Evolutionary conservation across 192 early-diverging fungal species (phyloP).

Genomic region (Coemansia furcata): DNA sequence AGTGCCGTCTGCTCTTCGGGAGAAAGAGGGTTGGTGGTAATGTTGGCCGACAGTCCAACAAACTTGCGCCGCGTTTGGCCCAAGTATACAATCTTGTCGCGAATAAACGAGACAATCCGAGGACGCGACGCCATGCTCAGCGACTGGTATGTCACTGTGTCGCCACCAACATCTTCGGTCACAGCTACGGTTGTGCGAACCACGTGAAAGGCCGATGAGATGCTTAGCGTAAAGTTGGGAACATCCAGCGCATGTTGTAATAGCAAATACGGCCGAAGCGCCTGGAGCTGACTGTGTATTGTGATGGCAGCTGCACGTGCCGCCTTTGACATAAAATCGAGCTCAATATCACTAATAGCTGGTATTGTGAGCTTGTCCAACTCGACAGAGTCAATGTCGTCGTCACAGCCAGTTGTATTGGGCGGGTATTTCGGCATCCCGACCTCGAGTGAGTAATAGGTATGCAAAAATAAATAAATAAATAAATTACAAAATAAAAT

Average conservation of each 20-base stretch:
- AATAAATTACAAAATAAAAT: not conserved
- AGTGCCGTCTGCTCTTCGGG: not conserved
- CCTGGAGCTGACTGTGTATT: not conserved
- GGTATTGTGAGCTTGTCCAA: not conserved
- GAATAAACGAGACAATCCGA: constrained; percentile 8
- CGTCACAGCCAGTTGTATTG: not conserved
- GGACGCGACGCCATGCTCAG: constrained; percentile 12
- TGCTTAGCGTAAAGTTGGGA: constrained; percentile 2
- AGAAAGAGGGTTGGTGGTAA: not conserved
- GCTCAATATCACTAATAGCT: not conserved
- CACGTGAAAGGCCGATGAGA: not conserved
- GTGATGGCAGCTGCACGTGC: not conserved
- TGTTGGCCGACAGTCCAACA: not conserved
- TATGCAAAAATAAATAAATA: not conserved
- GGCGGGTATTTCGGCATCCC: not conserved
- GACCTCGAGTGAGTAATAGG: not conserved
- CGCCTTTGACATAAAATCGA: constrained; percentile 1
- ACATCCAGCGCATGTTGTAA: not conserved
- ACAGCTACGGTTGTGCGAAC: not conserved
- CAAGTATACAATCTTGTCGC: constrained; percentile 8
- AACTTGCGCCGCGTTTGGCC: constrained; percentile 16
- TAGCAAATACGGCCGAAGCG: not conserved
- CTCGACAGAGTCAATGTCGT: not conserved
- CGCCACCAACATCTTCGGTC: not conserved
- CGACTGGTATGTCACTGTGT: constrained; percentile 3